phyloP scores from a whole-genome alignment of 73 alveolate species.

The Durusdinium trenchii region DNA sequence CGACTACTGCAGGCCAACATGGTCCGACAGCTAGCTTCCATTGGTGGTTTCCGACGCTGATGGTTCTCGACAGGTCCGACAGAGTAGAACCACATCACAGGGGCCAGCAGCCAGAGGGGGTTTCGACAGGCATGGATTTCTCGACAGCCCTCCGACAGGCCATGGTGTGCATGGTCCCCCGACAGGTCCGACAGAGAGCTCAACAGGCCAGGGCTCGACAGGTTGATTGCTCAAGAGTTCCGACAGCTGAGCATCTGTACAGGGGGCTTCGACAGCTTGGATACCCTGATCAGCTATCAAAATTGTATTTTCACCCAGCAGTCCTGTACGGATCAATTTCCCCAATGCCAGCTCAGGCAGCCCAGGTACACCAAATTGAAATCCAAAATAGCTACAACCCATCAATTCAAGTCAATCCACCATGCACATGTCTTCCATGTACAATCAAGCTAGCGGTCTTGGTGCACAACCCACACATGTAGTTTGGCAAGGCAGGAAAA shows the following conservation, averaged over 20 bases:
- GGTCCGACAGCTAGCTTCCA: not conserved
- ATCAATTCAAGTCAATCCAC: too few species aligned
- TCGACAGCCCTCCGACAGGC: not conserved
- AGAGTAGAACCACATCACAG: not conserved
- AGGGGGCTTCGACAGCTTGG: not conserved
- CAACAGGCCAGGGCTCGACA: not conserved
- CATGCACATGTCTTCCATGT: too few species aligned
- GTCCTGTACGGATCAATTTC: too few species aligned
- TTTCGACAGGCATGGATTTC: not conserved
- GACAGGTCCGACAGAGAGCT: not conserved
- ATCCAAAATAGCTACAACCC: too few species aligned
- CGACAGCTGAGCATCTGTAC: not conserved
- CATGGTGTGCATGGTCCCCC: not conserved
- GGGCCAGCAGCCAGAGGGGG: too few species aligned
- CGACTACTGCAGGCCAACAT: not conserved
- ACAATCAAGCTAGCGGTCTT: too few species aligned
- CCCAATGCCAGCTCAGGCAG: too few species aligned
- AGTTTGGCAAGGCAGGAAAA: too few species aligned
- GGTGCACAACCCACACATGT: too few species aligned
- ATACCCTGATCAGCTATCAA: too few species aligned
- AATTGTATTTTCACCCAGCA: too few species aligned
- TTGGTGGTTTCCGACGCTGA: not conserved
- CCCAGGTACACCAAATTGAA: too few species aligned
- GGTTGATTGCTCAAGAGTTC: not conserved
- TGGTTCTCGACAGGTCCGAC: not conserved